Evolutionary conservation across 352 stramenopile species (phyloP).

Genomic region (Hyaloperonospora brassicae): DNA sequence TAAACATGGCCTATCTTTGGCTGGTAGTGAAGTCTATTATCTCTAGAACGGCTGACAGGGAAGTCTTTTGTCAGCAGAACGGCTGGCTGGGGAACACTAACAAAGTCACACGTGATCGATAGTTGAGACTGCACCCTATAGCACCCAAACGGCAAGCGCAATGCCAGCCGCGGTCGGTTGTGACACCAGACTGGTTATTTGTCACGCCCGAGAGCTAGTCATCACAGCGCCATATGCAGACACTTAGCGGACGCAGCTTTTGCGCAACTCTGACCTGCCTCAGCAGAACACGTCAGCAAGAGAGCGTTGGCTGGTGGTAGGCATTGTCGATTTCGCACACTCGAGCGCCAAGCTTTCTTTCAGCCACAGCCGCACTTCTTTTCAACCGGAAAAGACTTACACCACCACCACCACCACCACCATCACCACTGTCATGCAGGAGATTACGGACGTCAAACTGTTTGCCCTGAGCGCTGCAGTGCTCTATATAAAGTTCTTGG

Average conservation of each 20-base stretch:
- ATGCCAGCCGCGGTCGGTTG: too few species aligned
- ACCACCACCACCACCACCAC: too few species aligned
- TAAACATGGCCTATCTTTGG: too few species aligned
- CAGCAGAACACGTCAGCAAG: slow-evolving; percentile 3
- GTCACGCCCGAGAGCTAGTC: slow-evolving; percentile 13
- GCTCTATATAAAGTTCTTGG: slow-evolving; percentile 59
- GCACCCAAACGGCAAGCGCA: too few species aligned
- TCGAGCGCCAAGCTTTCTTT: slow-evolving; percentile 21
- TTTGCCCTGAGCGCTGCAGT: slow-evolving; percentile 38
- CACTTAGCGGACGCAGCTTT: slow-evolving; percentile 7
- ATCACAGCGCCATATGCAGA: slow-evolving; percentile 6
- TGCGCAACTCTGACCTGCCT: slow-evolving; percentile 3
- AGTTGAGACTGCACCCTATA: too few species aligned
- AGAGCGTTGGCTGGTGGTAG: neutral
- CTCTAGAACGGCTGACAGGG: too few species aligned
- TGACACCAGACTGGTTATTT: too few species aligned
- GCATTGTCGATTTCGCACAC: slow-evolving; percentile 22
- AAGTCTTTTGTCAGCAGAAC: too few species aligned
- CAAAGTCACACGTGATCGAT: too few species aligned
- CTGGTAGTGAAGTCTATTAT: too few species aligned
- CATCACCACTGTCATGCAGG: slow-evolving; percentile 2
- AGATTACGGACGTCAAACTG: slow-evolving; percentile 25
- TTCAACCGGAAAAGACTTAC: too few species aligned
- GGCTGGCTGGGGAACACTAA: too few species aligned
- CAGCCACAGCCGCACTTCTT: neutral